Evolutionary conservation across 306 rosid species (phyloP).

Genomic region (Rubus parviflorus): DNA sequence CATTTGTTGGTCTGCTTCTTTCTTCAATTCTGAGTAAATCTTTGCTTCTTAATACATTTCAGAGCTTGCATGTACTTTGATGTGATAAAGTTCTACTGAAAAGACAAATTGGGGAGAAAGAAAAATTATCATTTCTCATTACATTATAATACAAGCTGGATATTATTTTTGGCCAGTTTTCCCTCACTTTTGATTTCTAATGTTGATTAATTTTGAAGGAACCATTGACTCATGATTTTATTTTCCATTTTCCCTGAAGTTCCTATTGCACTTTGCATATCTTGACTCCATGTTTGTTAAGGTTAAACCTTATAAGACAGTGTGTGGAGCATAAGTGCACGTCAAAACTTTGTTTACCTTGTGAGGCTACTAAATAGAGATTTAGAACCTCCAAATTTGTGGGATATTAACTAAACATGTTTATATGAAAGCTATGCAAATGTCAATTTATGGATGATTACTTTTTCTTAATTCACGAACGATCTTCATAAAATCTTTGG

Average conservation of each 20-base stretch:
- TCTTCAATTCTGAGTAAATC: slow-evolving; percentile 35
- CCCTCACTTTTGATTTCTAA: not conserved
- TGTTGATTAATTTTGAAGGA: too few species aligned
- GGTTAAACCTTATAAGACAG: not conserved
- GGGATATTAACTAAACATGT: not conserved
- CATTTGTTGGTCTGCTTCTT: slow-evolving; percentile 73
- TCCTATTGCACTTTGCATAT: too few species aligned
- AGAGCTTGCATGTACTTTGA: slow-evolving; percentile 10
- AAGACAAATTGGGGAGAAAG: not conserved
- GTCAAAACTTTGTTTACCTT: not conserved
- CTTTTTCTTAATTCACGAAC: not conserved
- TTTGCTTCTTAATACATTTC: slow-evolving; percentile 24
- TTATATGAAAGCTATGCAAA: not conserved
- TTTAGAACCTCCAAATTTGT: not conserved
- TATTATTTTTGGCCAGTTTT: not conserved
- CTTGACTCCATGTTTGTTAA: not conserved
- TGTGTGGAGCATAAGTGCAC: not conserved
- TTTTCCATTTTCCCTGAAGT: too few species aligned
- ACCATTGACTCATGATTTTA: too few species aligned
- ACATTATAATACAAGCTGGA: slow-evolving; percentile 1
- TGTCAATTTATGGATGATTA: not conserved
- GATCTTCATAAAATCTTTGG: not conserved
- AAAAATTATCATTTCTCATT: not conserved
- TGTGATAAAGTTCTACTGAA: slow-evolving; percentile 4
- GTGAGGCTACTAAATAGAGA: too few species aligned